These are phyloP conservation scores for Parachlorella kessleri DNA, from an alignment of 139 green algal genomes.

Conservation along the genomic window DNA sequence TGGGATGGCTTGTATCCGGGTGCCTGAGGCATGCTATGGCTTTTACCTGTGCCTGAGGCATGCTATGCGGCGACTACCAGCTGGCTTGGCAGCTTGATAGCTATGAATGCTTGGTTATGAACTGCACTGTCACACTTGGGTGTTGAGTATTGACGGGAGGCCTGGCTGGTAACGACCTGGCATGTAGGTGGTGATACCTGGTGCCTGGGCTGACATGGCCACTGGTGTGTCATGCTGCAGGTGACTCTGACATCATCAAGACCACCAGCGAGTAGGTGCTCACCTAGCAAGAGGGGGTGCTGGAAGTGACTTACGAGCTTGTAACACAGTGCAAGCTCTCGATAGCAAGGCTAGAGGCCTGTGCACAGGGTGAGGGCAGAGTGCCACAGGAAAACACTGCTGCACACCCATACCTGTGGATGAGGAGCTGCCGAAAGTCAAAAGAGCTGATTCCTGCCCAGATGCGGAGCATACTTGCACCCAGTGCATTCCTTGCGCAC, in stretches of 20 bases:
- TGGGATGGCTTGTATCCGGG: neutral
- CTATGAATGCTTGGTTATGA: neutral
- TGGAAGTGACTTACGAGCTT: too few species aligned
- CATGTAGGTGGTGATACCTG: too few species aligned
- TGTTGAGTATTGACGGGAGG: neutral
- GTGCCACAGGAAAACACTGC: too few species aligned
- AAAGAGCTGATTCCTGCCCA: too few species aligned
- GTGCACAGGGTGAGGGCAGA: too few species aligned
- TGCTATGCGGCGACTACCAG: neutral
- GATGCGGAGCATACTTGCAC: too few species aligned
- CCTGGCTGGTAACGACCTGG: neutral
- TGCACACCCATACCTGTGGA: too few species aligned
- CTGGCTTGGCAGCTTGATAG: neutral
- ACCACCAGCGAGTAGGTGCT: constrained; percentile 34
- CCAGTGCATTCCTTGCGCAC: too few species aligned
- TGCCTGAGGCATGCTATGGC: neutral
- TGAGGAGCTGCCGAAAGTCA: too few species aligned
- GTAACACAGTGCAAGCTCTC: too few species aligned
- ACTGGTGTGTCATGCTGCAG: neutral
- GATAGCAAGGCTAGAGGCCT: too few species aligned
- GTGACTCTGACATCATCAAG: constrained; percentile 95
- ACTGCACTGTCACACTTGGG: neutral
- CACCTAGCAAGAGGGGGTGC: too few species aligned
- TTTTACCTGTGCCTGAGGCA: neutral
- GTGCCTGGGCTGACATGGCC: neutral